phyloP scores from a whole-genome alignment of 192 early-diverging fungal genomes.

The Umbelopsis ramanniana region DNA sequence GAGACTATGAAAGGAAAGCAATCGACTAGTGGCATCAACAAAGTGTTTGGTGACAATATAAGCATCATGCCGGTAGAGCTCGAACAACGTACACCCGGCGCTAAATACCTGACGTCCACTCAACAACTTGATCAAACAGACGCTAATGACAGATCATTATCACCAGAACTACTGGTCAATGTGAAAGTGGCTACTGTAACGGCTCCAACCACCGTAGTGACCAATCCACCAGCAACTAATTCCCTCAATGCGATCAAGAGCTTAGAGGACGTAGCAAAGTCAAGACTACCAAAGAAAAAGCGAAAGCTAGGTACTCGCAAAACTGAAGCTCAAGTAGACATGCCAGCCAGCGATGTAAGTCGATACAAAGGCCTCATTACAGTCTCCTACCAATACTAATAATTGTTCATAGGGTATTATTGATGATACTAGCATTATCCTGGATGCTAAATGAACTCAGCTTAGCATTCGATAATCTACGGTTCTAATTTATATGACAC shows the following conservation, averaged over 20 bases:
- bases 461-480: neutral
- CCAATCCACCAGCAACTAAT: neutral
- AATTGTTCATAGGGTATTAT: too few species aligned
- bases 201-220: neutral
- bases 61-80: too few species aligned
- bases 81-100: too few species aligned
- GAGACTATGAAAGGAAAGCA: neutral
- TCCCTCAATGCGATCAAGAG: neutral
- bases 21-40: neutral
- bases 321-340: neutral
- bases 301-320: slow-evolving; percentile 7
- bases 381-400: too few species aligned
- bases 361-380: neutral
- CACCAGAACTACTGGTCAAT: neutral
- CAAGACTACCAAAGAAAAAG: slow-evolving; percentile 4
- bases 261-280: neutral
- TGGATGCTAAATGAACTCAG: neutral
- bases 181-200: neutral
- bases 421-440: too few species aligned
- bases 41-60: too few species aligned
- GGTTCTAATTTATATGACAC: neutral
- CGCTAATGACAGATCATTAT: neutral
- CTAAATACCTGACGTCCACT: too few species aligned
- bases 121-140: neutral
- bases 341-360: neutral